phyloP scores from a whole-genome alignment of 257 asterid genomes.

The Nicotiana sylvestris region DNA sequence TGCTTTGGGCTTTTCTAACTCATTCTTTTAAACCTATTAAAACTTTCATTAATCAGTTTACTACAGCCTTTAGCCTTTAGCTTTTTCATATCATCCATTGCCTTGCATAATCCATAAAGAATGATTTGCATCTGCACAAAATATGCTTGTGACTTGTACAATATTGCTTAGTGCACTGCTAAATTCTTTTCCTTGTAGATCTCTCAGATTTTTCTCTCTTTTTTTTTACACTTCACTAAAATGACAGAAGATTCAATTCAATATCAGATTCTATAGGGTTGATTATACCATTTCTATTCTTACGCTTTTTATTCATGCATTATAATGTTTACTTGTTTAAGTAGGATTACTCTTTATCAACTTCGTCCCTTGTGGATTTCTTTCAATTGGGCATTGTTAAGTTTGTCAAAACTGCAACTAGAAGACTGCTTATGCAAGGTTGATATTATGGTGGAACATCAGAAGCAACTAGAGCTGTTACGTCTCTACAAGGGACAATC shows the following conservation, averaged over 20 bases:
- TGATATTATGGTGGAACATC: slow-evolving; percentile 1
- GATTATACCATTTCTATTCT: background rate
- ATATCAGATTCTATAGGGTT: background rate
- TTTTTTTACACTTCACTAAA: background rate
- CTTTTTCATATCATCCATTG: background rate
- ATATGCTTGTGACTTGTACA: background rate
- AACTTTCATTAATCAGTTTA: background rate
- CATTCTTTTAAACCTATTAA: background rate
- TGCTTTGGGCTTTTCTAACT: background rate
- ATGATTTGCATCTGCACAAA: background rate
- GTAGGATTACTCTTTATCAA: background rate
- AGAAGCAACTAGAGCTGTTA: background rate
- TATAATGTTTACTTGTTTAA: background rate
- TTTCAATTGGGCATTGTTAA: background rate
- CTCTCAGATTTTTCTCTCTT: background rate
- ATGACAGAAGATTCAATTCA: background rate
- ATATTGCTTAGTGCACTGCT: background rate
- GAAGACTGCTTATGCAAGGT: background rate
- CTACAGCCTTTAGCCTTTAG: background rate
- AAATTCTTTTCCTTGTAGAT: background rate
- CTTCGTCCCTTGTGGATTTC: background rate
- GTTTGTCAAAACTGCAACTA: slow-evolving; percentile 2
- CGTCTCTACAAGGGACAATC: background rate
- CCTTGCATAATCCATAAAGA: background rate
- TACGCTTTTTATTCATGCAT: background rate